Conservation (phyloP, 148 eudicot species). For the Gaultheria prostrata region DNA sequence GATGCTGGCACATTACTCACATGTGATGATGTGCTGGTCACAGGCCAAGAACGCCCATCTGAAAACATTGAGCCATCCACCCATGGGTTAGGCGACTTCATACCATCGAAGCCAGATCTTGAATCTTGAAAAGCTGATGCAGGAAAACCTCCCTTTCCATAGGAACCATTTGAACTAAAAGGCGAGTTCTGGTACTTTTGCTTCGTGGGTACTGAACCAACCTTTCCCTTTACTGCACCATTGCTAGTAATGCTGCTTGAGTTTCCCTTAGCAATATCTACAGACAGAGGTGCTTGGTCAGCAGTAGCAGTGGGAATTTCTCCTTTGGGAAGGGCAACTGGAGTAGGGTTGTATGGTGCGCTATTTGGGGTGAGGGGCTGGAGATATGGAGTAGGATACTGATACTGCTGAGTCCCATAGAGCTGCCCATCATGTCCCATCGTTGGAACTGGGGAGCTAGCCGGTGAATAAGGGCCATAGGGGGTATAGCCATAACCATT, state of each 20-base stretch:
- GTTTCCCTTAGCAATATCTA: neutral
- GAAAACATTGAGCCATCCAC: conserved; percentile 15
- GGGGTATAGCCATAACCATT: conserved; percentile 1
- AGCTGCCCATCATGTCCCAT: conserved; percentile 15
- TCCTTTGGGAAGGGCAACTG: neutral
- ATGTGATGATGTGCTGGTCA: conserved; percentile 9
- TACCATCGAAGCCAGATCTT: neutral
- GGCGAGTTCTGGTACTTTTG: neutral
- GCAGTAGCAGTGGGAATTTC: neutral
- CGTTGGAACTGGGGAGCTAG: neutral
- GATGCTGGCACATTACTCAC: conserved; percentile 26
- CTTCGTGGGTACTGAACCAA: neutral
- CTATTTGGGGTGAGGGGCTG: conserved; percentile 1
- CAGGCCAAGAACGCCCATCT: conserved; percentile 5
- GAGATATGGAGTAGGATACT: conserved; percentile 4
- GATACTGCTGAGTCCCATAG: neutral
- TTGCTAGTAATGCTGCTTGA: neutral
- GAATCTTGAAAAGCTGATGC: conserved; percentile 5
- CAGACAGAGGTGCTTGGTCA: conserved; percentile 5
- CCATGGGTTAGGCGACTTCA: conserved; percentile 5
- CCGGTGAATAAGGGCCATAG: neutral
- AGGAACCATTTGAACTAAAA: conserved; percentile 12
- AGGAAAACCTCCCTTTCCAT: conserved; percentile 5
- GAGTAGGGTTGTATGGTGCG: neutral
- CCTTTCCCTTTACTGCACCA: neutral